These are phyloP conservation scores for Sordariomycetes sp. DNA, from an alignment of 2,329 filamentous ascomycete species.

Conservation along the genomic window DNA sequence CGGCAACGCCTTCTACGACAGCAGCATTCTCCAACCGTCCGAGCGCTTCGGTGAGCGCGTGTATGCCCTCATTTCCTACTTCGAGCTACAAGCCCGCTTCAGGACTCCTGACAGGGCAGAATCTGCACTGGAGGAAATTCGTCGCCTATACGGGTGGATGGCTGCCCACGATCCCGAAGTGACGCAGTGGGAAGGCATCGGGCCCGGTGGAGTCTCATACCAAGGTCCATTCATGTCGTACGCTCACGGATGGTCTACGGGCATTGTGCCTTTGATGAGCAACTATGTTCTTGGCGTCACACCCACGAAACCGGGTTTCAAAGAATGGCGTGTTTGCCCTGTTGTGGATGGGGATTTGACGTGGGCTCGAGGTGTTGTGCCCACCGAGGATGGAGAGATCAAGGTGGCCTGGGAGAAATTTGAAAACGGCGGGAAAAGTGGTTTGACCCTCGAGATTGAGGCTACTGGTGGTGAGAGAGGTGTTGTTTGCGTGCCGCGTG, in stretches of 20 bases:
- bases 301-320: slow-evolving; percentile 33
- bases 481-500: neutral
- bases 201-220: slow-evolving; percentile 29
- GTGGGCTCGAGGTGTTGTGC: slow-evolving; percentile 34
- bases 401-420: slow-evolving; percentile 8
- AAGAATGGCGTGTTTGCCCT: slow-evolving; percentile 28
- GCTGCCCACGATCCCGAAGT: slow-evolving; percentile 30
- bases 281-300: slow-evolving; percentile 36
- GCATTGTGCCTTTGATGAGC: slow-evolving; percentile 35
- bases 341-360: slow-evolving; percentile 18
- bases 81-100: slow-evolving; percentile 42
- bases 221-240: slow-evolving; percentile 36
- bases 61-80: slow-evolving; percentile 43
- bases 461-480: neutral
- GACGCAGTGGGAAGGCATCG: slow-evolving; percentile 44
- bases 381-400: slow-evolving; percentile 21
- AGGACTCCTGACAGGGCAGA: slow-evolving; percentile 14
- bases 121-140: slow-evolving; percentile 33
- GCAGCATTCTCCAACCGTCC: slow-evolving; percentile 19
- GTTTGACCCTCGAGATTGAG: neutral
- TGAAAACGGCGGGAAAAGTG: too few relatives aligned
- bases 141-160: slow-evolving; percentile 42
- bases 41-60: slow-evolving; percentile 32
- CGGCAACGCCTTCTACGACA: slow-evolving; percentile 44
- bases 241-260: slow-evolving; percentile 42